Percentiles rank a stretch among this genome's conserved stretches.
These are phyloP conservation scores for Cochlearia excelsa DNA, from an alignment of 345 rosid genomes.

Conservation along the genomic window DNA sequence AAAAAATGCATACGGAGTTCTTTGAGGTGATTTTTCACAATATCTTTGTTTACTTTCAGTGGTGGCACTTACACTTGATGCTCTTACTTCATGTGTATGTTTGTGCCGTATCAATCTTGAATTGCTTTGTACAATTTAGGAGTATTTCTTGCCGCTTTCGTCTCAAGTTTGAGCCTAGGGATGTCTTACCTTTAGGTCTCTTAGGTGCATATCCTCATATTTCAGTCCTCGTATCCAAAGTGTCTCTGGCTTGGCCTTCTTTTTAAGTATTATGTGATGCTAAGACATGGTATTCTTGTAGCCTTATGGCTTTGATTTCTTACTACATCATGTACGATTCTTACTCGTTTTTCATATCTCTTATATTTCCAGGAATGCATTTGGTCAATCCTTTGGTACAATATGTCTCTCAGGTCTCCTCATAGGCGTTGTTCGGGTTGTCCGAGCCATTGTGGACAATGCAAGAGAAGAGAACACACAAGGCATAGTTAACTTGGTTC, in stretches of 20 bases:
- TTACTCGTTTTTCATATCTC: background rate
- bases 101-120: background rate
- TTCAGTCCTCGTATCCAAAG: background rate
- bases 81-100: background rate
- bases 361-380: constrained; percentile 63
- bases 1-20: constrained; percentile 67
- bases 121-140: background rate
- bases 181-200: background rate
- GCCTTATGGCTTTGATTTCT: too few species aligned
- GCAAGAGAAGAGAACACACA: constrained; percentile 66
- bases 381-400: constrained; percentile 85
- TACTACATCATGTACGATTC: too few species aligned
- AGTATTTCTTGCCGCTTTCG: background rate
- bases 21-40: constrained; percentile 49
- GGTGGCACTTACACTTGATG: background rate
- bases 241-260: constrained; percentile 3
- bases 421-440: constrained; percentile 61
- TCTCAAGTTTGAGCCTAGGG: too few species aligned
- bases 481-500: constrained; percentile 60
- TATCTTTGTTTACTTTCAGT: constrained; percentile 11
- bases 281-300: too few species aligned
- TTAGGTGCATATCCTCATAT: background rate
- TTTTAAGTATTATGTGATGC: background rate
- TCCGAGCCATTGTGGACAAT: constrained; percentile 77
- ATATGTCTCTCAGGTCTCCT: constrained; percentile 86